A percentile compares a stretch with the other conserved stretches of the same genome.
These are phyloP conservation scores for Hordeum marinum DNA, from an alignment of 176 grass and related monocot species.

Conservation along the genomic window DNA sequence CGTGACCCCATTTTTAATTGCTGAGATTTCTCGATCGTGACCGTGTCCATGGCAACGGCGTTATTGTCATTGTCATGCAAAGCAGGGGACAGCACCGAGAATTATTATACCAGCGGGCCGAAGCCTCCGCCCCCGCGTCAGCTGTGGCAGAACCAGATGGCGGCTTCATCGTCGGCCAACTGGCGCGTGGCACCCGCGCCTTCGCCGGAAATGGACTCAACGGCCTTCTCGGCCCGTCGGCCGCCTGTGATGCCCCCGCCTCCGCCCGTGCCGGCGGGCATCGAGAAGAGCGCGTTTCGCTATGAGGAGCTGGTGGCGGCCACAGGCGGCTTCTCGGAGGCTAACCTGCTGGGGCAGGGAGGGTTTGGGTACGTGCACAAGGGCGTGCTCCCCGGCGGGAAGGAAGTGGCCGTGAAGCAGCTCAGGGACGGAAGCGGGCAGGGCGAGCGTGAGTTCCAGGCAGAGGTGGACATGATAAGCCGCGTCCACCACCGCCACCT, in stretches of 20 bases:
- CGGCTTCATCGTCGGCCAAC: not conserved
- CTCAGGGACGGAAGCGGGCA: slow-evolving; percentile 81
- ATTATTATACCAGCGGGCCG: slow-evolving; percentile 2
- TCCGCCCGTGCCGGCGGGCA: not conserved
- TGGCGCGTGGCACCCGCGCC: too few species aligned
- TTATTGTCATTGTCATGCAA: too few species aligned
- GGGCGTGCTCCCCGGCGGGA: slow-evolving; percentile 30
- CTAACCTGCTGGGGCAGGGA: slow-evolving; percentile 55
- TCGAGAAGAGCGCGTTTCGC: slow-evolving; percentile 46
- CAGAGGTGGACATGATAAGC: slow-evolving; percentile 96
- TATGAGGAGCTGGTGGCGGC: slow-evolving; percentile 47
- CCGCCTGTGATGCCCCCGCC: slow-evolving; percentile 33
- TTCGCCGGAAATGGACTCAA: not conserved
- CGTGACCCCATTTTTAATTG: not conserved
- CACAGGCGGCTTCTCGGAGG: slow-evolving; percentile 36
- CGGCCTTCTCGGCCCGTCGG: not conserved
- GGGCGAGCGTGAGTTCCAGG: slow-evolving; percentile 92
- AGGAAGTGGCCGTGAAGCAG: slow-evolving; percentile 80
- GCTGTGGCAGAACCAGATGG: not conserved
- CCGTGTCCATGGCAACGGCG: too few species aligned
- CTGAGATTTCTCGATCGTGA: not conserved
- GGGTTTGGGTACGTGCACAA: slow-evolving; percentile 58
- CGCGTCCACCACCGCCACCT: slow-evolving; percentile 80
- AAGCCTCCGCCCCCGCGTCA: not conserved
- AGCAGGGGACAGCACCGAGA: slow-evolving; percentile 24